Evolutionary conservation across 2,329 filamentous ascomycete species (phyloP).

Genomic region (Hypoxylon sp.): DNA sequence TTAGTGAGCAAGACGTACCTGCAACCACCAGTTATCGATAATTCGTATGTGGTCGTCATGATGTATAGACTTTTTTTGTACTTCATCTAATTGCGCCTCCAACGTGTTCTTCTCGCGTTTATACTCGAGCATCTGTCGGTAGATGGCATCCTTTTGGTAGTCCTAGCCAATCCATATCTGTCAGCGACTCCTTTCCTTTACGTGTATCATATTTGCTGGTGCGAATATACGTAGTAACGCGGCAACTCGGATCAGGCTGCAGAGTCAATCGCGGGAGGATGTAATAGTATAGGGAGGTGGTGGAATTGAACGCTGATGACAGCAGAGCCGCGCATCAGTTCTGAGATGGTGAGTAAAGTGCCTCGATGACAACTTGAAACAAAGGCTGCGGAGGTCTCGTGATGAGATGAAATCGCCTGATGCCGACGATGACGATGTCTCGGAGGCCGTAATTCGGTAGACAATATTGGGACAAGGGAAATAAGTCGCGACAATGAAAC

Average conservation of each 20-base stretch:
- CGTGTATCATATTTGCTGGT: constrained; percentile 46
- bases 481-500: constrained; percentile 58
- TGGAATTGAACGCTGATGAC: constrained; percentile 49
- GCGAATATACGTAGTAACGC: constrained; percentile 50
- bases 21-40: constrained; percentile 93
- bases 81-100: constrained; percentile 84
- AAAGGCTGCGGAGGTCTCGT: constrained; percentile 44
- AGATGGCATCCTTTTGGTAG: constrained; percentile 96
- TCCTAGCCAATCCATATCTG: constrained; percentile 69
- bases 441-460: constrained; percentile 36
- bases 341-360: constrained; percentile 55
- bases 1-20: constrained; percentile 70
- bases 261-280: constrained; percentile 45
- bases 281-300: constrained; percentile 40
- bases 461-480: constrained; percentile 34
- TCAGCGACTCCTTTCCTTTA: constrained; percentile 54
- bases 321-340: constrained; percentile 53
- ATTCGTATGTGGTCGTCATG: constrained; percentile 94
- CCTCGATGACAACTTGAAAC: constrained; percentile 45
- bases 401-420: constrained; percentile 33
- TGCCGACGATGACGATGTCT: constrained; percentile 35
- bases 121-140: constrained; percentile 97
- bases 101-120: constrained; percentile 89
- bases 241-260: constrained; percentile 47
- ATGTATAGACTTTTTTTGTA: constrained; percentile 82